Evolutionary conservation across 352 stramenopile genomes (phyloP), one percentile per base, ranked within the genome.

Genomic region (Pythium phragmiticola): DNA sequence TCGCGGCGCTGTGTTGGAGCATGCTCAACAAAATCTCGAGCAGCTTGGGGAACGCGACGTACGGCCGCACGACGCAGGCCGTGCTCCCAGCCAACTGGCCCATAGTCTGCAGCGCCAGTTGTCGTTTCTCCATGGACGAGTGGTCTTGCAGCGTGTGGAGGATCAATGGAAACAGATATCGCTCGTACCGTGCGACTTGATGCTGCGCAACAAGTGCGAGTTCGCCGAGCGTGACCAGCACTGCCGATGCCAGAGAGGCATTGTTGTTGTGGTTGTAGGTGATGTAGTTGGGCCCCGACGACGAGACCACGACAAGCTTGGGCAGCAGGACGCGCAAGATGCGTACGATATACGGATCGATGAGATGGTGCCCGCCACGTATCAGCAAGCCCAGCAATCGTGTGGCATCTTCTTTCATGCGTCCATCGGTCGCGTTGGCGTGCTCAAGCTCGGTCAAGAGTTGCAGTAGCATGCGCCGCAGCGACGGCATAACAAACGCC

Each of bases 81-180:
- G 95, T 98, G 42, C 92, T 97, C 11, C 89, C 94, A 14, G 84
- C 91, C 45, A 99, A 87, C 58, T 98, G 95, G 0, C 95, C 97
- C 33, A 99, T 82, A 1, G 96, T 98, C 65, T 96, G 85, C n/a
- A 99, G 74, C 26, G 96, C 97, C n/a, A 98, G 85, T 67, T 98
- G 84, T 30, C 98, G 85, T 66, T 99, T 99, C 60, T 96, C 93
- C 37, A 94, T 82, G 37, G 92, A 98, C 52, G 93, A 98, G 56
- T 98, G 95, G 57, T 99, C 97, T 70, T 98, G 90, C 43, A 99
- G 80, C 45, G 94, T 98, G 59, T 97, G 80, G 46, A 99, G 87
- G 60, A 99, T 98, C 53, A 98, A 82, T 39, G 97, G 94, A 68
- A 99, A 95, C 4, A 99, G 73, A 36, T 98, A 89, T 7, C 94